Conservation (phyloP, 2,329 filamentous ascomycete species). For the Blastomyces parvus region DNA sequence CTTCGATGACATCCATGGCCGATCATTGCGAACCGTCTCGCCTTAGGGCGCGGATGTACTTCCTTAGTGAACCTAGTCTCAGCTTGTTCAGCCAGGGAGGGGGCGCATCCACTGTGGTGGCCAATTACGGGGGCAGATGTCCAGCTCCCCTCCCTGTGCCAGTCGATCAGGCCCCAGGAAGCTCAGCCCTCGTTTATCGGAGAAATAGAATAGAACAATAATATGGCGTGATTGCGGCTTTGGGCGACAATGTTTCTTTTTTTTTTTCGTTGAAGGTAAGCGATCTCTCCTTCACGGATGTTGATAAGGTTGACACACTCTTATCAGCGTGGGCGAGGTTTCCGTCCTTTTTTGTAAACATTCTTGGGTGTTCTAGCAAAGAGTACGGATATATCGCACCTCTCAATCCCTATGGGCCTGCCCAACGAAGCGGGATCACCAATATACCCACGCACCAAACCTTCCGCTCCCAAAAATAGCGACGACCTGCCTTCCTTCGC, state of each 20-base stretch:
- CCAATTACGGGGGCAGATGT: not conserved
- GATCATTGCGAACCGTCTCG: not conserved
- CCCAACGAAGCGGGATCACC: not conserved
- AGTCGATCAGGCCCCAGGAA: not conserved
- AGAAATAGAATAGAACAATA: not conserved
- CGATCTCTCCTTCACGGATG: not conserved
- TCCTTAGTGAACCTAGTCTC: not conserved
- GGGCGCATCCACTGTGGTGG: not conserved
- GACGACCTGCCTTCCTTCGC: not conserved
- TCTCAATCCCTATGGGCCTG: not conserved
- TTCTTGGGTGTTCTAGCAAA: not conserved
- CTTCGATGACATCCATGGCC: not conserved
- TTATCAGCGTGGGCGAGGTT: not conserved
- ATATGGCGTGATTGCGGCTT: not conserved
- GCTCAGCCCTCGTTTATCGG: slow-evolving; percentile 1
- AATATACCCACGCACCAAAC: not conserved
- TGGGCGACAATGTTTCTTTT: not conserved
- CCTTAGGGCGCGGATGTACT: not conserved
- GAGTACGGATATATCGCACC: not conserved
- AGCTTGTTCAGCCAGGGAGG: not conserved
- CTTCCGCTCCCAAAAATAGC: not conserved
- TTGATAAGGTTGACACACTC: not conserved
- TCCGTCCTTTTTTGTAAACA: not conserved
- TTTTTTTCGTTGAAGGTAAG: not conserved
- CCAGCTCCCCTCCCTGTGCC: not conserved